Base-by-base conservation (phyloP, 2,329 filamentous ascomycete genomes). In the Proliferodiscus dingleyae region DNA sequence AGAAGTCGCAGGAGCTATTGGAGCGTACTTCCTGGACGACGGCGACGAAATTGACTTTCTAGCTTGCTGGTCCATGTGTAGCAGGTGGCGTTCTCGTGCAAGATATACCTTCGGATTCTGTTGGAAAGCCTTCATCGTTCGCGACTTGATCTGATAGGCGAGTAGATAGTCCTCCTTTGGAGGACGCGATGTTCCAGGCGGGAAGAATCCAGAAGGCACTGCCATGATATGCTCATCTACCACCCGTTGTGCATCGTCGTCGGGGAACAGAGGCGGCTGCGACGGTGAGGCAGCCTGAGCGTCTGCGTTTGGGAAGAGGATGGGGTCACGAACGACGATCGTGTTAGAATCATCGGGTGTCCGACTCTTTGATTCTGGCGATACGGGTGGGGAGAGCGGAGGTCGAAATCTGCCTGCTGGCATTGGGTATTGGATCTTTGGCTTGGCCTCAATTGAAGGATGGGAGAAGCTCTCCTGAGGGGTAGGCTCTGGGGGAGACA, bases 401-500 rank as follows among this genome's bases (percentile, higher is more conserved):
- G 64, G 63, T 22, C 50, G 49, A 28, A 37, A 50, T 46, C 63
- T 69, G 37, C 67, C 71, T 53, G 67, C 63, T 19, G 60, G 63
- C 51, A 64, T 66, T 50, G 60, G 57, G 34, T 47, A 59, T 49
- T 41, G 61, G 59, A 39, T 58, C 41, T 38, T 6, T 26, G 24
- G 24, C 41, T 57, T 60, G 32, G 51, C 50, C 7, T 52, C 49
- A 22, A 55, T 61, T 50, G 46, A 30, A 16, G 45, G 32, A 16
- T 29, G 46, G 16, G 45, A 30, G 61, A 81, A 82, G 55, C 64
- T 77, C 52, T 82, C 78, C 30, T 69, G 64, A 39, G 69, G 71
- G 26, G 70, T 61, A n/a, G 68, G 68, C 29, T 81, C 78, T 18
- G 79, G 79, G 24, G 80, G 80, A 18, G 80, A 83, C 73, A 83